Base-by-base conservation (phyloP, 2,329 filamentous ascomycete genomes). In the Trichoderma lentiforme region DNA sequence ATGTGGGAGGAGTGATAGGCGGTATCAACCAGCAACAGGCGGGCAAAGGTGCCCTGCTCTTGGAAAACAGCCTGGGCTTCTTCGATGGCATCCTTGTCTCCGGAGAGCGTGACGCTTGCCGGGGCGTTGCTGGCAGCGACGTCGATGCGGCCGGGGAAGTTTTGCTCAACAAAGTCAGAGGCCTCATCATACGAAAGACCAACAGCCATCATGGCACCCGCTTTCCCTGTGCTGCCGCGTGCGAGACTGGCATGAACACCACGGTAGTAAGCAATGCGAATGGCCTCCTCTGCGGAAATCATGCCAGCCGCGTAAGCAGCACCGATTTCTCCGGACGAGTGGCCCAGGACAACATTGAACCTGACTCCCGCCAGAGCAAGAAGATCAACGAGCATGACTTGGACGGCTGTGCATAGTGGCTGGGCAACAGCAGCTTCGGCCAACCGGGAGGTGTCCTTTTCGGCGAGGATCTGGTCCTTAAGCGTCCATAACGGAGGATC, bases 281-380 rank as follows among this genome's bases (percentile, higher is more conserved):
- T 74, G 8, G 78, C 77, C 36, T 77, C 74, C 4, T 76, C 57
- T 15, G 63, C 70, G 7, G 28, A 71, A 8, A 88, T 65, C 30
- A 82, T 77, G 0, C 85, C 85, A 0, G 84, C 82, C 0, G 85
- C 84, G 73, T 86, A 88, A 0, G 83, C 86, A 0, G 85, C 85
- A 0, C 77, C 84, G n/a, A 87, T 86, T 73, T 87, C 85, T 1
- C 85, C 85, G 0, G 82, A 84, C 0, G 84, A 86, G 73, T 87
- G 85, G 3, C 85, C 85, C 4, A 85, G 79, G 0, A 84, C 83
- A 2, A 79, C 80, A 3, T 70, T 53, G 15, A 83, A 80, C 0
- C 61, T 57, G 15, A 85, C 70, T 6, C 80, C 80, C 9, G 79
- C 79, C 0, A 76, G 73, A 1, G 68, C 53, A 3, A 80, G 73